Evolutionary conservation across 306 rosid genomes (phyloP).

Genomic region (Macrotyloma uniflorum): DNA sequence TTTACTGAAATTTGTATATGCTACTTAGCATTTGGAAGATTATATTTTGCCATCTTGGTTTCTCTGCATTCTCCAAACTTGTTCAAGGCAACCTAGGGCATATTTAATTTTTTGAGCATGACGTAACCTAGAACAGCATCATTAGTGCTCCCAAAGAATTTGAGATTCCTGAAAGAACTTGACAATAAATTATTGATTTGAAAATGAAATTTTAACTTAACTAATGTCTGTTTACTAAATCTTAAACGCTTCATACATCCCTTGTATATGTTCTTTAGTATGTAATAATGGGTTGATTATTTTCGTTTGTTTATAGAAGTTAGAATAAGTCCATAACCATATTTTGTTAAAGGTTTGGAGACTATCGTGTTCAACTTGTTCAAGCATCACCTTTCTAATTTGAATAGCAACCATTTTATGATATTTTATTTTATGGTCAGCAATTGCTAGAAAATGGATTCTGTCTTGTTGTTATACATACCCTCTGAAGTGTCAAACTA

Average conservation of each 20-base stretch:
- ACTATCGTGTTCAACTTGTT: not conserved
- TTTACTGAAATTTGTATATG: not conserved
- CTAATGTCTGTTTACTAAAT: not conserved
- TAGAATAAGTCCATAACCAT: not conserved
- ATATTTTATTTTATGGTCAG: slow-evolving; percentile 12
- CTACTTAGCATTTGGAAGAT: slow-evolving; percentile 1
- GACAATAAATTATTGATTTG: not conserved
- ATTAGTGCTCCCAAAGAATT: not conserved
- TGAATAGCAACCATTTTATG: not conserved
- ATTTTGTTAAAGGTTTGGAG: not conserved
- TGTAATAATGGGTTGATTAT: not conserved
- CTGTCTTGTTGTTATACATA: not conserved
- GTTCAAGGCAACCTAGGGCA: not conserved
- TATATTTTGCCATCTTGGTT: not conserved
- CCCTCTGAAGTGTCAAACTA: not conserved
- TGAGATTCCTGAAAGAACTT: not conserved
- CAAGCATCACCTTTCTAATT: not conserved
- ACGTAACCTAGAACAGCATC: not conserved
- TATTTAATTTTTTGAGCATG: not conserved
- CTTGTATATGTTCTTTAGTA: slow-evolving; percentile 9
- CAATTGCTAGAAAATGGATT: slow-evolving; percentile 15
- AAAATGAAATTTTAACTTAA: not conserved
- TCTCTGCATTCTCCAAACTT: slow-evolving; percentile 12
- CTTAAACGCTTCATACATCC: not conserved
- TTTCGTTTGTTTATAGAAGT: not conserved